Conservation (phyloP, 1,284 basidiomycete species). For the Acaromyces ingoldii region DNA sequence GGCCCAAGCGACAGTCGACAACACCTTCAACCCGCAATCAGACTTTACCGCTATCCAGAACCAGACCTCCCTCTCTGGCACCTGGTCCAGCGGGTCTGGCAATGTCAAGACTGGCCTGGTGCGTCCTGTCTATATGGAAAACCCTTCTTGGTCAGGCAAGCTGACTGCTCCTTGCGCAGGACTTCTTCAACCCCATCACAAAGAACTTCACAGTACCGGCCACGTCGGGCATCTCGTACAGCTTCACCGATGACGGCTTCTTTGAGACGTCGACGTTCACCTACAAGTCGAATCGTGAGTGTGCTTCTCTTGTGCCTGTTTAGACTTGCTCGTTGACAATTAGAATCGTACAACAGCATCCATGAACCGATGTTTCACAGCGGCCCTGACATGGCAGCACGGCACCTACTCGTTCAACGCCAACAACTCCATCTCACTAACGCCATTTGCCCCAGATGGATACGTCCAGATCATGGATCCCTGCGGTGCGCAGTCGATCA, state of each 20-base stretch:
- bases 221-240: constrained; percentile 42
- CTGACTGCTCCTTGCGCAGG: constrained; percentile 2
- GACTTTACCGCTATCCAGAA: too few relatives aligned
- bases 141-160: background rate
- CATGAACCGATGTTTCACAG: constrained; percentile 42
- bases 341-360: constrained; percentile 9
- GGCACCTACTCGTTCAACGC: constrained; percentile 39
- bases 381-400: constrained; percentile 47
- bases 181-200: constrained; percentile 46
- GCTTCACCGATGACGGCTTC: constrained; percentile 43
- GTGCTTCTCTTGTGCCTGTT: background rate
- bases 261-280: constrained; percentile 39
- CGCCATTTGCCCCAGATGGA: constrained; percentile 38
- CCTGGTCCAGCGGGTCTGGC: constrained; percentile 24
- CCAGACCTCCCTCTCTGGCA: constrained; percentile 15
- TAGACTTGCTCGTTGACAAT: background rate
- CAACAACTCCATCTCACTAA: constrained; percentile 36
- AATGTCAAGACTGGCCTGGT: constrained; percentile 24
- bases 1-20: too few relatives aligned
- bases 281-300: constrained; percentile 37
- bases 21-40: too few relatives aligned
- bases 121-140: background rate
- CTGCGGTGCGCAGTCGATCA: constrained; percentile 30
- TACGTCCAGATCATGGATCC: constrained; percentile 38
- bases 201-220: constrained; percentile 38